phyloP scores from a whole-genome alignment of 768 basidiomycete species.

The Cyclocybe aegerita region DNA sequence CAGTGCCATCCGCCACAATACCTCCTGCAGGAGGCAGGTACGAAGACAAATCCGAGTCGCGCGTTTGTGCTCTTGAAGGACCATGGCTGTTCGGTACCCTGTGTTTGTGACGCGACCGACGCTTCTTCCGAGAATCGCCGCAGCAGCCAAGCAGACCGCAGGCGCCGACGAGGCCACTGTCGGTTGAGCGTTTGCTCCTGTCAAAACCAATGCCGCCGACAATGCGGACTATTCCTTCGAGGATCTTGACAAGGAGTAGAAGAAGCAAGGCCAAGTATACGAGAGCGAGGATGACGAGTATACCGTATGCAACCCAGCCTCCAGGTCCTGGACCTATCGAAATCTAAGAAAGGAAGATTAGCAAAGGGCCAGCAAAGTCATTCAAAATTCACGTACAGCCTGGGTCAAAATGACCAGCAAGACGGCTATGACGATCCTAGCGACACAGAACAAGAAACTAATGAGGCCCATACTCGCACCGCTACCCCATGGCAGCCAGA shows the following conservation, averaged over 20 bases:
- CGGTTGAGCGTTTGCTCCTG: constrained; percentile 72
- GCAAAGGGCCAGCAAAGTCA: not conserved
- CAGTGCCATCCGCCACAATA: constrained; percentile 25
- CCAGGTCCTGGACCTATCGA: constrained; percentile 77
- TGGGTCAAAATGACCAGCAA: constrained; percentile 89
- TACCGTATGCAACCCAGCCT: constrained; percentile 94
- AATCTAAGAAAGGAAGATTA: constrained; percentile 50
- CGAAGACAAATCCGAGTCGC: constrained; percentile 48
- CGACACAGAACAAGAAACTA: constrained; percentile 90
- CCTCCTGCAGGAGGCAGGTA: constrained; percentile 45
- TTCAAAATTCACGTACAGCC: constrained; percentile 53
- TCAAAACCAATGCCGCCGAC: constrained; percentile 81
- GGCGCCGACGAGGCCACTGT: constrained; percentile 86
- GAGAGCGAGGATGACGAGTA: constrained; percentile 79
- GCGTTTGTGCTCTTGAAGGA: constrained; percentile 16
- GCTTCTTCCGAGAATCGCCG: constrained; percentile 42
- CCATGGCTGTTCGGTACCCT: constrained; percentile 6
- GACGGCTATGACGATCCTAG: constrained; percentile 87
- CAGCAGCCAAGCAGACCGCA: constrained; percentile 73
- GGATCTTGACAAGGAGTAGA: constrained; percentile 82
- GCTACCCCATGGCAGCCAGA: constrained; percentile 96
- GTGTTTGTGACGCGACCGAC: constrained; percentile 24
- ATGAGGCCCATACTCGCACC: constrained; percentile 97
- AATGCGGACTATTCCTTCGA: constrained; percentile 82
- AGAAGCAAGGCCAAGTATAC: constrained; percentile 81